These are phyloP conservation scores for Paraglomus brasilianum DNA, from an alignment of 192 early-diverging fungal genomes.

Conservation along the genomic window DNA sequence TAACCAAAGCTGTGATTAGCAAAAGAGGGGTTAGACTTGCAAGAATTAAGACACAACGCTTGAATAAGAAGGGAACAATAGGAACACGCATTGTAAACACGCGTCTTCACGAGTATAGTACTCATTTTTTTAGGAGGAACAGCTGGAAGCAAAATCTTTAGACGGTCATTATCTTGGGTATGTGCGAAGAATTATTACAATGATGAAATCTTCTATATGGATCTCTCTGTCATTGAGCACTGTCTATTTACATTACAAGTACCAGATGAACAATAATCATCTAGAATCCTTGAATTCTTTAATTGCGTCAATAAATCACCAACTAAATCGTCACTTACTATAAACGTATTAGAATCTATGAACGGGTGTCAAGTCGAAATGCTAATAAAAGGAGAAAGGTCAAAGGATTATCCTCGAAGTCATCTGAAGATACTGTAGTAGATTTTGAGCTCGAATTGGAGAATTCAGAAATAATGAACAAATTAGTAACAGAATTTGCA, in stretches of 20 bases:
- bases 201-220: neutral
- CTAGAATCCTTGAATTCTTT: neutral
- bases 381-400: slow-evolving; percentile 2
- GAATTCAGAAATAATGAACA: slow-evolving; percentile 4
- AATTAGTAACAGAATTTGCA: slow-evolving; percentile 17
- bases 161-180: slow-evolving; percentile 10
- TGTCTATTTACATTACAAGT: neutral
- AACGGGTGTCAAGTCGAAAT: slow-evolving; percentile 2
- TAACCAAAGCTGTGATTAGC: too few relatives aligned
- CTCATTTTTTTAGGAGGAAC: neutral
- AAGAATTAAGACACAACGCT: too few relatives aligned
- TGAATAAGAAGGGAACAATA: too few relatives aligned
- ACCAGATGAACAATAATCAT: neutral
- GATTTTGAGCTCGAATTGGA: slow-evolving; percentile 9
- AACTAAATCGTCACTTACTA: neutral
- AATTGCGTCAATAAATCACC: neutral
- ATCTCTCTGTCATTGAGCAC: neutral
- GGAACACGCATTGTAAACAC: too few relatives aligned
- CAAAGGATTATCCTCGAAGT: neutral
- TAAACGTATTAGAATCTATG: neutral
- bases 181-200: neutral
- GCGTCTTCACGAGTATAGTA: too few relatives aligned
- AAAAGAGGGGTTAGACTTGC: too few relatives aligned
- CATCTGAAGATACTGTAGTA: neutral
- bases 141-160: neutral